A percentile compares a stretch with the other conserved stretches of the same genome.
These are phyloP conservation scores for Hypholoma sublateritium DNA, from an alignment of 768 basidiomycete genomes.

Conservation along the genomic window DNA sequence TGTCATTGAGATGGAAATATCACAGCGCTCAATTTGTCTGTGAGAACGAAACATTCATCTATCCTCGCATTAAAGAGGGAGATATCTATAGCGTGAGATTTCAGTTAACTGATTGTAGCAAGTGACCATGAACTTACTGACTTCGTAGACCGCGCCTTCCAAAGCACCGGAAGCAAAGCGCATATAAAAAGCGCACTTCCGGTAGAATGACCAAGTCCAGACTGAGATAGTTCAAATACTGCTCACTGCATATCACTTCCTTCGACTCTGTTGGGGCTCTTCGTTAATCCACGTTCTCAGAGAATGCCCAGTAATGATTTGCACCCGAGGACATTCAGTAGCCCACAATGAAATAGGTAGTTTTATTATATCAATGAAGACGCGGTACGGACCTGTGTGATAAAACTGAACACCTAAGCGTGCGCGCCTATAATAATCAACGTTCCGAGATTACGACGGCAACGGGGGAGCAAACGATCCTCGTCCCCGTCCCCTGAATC, in stretches of 20 bases:
- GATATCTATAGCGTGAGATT: conserved; percentile 3
- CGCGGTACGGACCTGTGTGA: not conserved
- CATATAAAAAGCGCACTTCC: not conserved
- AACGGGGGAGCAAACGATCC: conserved; percentile 29
- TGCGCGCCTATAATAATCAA: not conserved
- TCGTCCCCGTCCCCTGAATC: conserved; percentile 39
- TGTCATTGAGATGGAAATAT: conserved; percentile 8
- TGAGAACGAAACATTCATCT: not conserved
- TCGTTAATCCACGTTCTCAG: not conserved
- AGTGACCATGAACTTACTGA: conserved; percentile 7
- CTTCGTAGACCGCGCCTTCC: conserved; percentile 13
- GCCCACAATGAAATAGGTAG: not conserved
- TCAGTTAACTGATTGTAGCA: not conserved
- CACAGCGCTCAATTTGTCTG: not conserved
- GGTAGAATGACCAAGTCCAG: not conserved
- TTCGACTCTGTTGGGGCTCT: too few species aligned
- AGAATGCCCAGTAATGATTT: not conserved
- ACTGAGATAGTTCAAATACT: not conserved
- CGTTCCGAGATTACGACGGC: conserved; percentile 23
- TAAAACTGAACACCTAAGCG: not conserved
- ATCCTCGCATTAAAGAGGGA: not conserved
- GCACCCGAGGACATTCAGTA: not conserved
- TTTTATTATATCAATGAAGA: not conserved
- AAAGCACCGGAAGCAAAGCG: conserved; percentile 7
- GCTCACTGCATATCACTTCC: too few species aligned